Base-by-base conservation (phyloP, 257 asterid genomes). In the Plantago ovata region DNA sequence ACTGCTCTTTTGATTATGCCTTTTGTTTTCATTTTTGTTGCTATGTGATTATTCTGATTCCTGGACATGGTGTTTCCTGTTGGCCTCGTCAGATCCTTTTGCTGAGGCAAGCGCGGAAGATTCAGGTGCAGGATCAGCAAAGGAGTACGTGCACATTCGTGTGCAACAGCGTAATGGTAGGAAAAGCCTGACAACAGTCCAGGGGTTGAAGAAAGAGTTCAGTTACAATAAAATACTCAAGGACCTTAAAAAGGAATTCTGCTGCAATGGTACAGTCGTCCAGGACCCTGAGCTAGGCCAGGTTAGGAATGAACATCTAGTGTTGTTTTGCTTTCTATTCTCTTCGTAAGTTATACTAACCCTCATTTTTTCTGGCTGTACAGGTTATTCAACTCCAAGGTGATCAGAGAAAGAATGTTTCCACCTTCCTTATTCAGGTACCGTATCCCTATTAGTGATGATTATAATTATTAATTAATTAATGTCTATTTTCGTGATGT, bases 261-360 rank as follows among this genome's bases (percentile, higher is more conserved):
- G 95, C 86, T 86, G 95, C 79, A 86, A 86, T 76, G 95, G 95
- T 59, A 86, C 95, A 4, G 95, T 86, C 21, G 90, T 86, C 39
- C 95, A 83, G 75, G 94, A 86, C 73, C 77, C 94, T 0, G 95
- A 86, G 66, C 77, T 86, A 19, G 95, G 95, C 56, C 89, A 83
- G 94, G 95, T 85, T 11, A 49, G 63, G 0, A 11, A 50, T 20
- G 38, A 9, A 49, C 58, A 9, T 41, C 52, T 3, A 32, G 12
- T 21, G 2, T 8, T 49, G 7, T 19, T 50, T 57, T 19, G 18
- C 43, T 15, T 9, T 4, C 39, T 42, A 9, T 11, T 32, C 41
- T 54, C 18, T 11, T 55, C n/a, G 40, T 52, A 12, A 18, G 44
- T 5, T 11, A 47, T 20, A 28, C n/a, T 28, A 28, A 28, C 36